A percentile compares a stretch with the other conserved stretches of the same genome.
These are phyloP conservation scores for Colletotrichum musae DNA, from an alignment of 2,329 filamentous ascomycete species.

Conservation along the genomic window DNA sequence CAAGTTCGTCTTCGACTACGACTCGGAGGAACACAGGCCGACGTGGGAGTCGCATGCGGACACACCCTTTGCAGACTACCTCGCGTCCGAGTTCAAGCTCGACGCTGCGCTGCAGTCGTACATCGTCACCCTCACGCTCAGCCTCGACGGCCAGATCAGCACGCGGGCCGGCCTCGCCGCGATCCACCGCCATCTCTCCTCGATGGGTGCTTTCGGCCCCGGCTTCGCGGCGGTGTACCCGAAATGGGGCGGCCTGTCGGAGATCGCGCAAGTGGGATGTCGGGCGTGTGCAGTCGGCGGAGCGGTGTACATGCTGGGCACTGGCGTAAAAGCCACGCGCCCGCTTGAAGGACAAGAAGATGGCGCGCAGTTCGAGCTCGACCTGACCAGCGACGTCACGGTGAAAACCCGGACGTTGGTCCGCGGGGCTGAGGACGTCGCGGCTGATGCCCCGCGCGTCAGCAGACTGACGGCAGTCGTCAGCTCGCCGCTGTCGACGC, in stretches of 20 bases:
- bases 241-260: slow-evolving; percentile 92
- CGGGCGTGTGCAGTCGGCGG: slow-evolving; percentile 93
- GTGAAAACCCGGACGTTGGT: slow-evolving; percentile 71
- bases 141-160: slow-evolving; percentile 73
- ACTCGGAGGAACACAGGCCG: slow-evolving; percentile 68
- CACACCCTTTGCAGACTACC: slow-evolving; percentile 70
- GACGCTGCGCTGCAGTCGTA: slow-evolving; percentile 77
- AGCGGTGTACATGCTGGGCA: slow-evolving; percentile 88
- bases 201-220: slow-evolving; percentile 88
- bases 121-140: slow-evolving; percentile 79
- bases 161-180: slow-evolving; percentile 77
- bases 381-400: slow-evolving; percentile 70
- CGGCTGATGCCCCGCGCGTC: slow-evolving; percentile 53
- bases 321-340: slow-evolving; percentile 66
- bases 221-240: slow-evolving; percentile 92
- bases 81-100: slow-evolving; percentile 75
- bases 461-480: slow-evolving; percentile 79
- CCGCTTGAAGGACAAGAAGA: slow-evolving; percentile 45
- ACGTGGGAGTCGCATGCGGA: slow-evolving; percentile 72
- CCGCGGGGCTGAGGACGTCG: slow-evolving; percentile 54
- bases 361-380: slow-evolving; percentile 56
- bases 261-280: slow-evolving; percentile 92
- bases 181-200: slow-evolving; percentile 85
- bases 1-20: slow-evolving; percentile 84
- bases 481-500: slow-evolving; percentile 71